These are phyloP conservation scores for Annulohypoxylon maeteangense DNA, from an alignment of 495 filamentous ascomycete genomes.

Conservation along the genomic window DNA sequence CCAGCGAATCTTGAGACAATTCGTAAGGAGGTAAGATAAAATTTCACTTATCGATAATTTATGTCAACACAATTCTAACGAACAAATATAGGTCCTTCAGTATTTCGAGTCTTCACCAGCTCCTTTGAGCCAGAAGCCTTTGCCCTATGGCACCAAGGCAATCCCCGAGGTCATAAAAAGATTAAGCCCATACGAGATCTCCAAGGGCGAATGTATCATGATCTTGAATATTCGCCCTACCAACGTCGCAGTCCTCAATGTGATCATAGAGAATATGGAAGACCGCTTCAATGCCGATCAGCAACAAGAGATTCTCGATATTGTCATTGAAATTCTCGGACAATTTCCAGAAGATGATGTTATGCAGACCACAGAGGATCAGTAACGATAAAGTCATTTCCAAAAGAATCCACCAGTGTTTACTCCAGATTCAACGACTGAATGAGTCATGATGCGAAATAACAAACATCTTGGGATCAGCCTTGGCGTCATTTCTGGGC, in stretches of 20 bases:
- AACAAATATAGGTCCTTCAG: conserved; percentile 44
- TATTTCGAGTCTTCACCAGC: conserved; percentile 54
- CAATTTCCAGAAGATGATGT: conserved; percentile 46
- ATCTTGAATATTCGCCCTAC: conserved; percentile 59
- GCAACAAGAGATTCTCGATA: conserved; percentile 55
- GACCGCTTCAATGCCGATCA: conserved; percentile 56
- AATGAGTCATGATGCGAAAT: neutral
- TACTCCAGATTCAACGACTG: neutral
- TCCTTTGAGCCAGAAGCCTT: conserved; percentile 56
- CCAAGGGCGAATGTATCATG: conserved; percentile 58
- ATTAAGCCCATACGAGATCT: conserved; percentile 53
- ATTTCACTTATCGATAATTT: neutral
- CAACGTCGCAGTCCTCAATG: conserved; percentile 49
- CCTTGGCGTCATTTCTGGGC: neutral
- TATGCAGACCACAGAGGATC: conserved; percentile 49
- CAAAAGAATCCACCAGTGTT: neutral
- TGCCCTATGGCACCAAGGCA: conserved; percentile 46
- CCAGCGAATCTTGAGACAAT: conserved; percentile 54
- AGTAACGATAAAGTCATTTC: conserved; percentile 23
- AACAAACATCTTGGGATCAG: neutral
- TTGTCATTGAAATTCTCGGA: conserved; percentile 56
- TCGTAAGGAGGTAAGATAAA: conserved; percentile 44
- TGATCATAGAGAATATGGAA: conserved; percentile 58
- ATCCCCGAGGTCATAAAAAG: conserved; percentile 51
- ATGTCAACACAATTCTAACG: neutral